These are phyloP conservation scores for Aureobasidium vineae DNA, from an alignment of 2,329 filamentous ascomycete species.

Conservation along the genomic window DNA sequence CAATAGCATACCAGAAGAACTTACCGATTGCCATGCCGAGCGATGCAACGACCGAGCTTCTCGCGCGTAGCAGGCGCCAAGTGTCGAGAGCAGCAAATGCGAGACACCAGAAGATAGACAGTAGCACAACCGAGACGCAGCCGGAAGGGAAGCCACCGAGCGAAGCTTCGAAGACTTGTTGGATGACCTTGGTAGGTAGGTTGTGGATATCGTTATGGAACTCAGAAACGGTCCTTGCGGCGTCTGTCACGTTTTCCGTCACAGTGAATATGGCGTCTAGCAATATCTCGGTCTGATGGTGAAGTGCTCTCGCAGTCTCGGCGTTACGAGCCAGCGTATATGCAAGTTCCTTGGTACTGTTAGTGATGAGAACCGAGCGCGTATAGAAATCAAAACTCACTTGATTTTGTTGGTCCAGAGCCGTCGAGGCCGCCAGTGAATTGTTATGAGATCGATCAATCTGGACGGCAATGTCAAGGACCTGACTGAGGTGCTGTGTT, in stretches of 20 bases:
- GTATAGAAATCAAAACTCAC: background rate
- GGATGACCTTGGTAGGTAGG: constrained; percentile 13
- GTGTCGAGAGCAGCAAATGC: constrained; percentile 18
- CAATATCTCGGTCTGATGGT: constrained; percentile 6
- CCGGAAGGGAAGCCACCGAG: background rate
- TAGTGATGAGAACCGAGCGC: background rate
- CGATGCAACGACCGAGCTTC: constrained; percentile 6
- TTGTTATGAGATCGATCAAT: constrained; percentile 14
- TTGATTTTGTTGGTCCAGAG: constrained; percentile 5
- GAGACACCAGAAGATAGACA: constrained; percentile 9
- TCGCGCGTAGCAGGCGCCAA: constrained; percentile 13
- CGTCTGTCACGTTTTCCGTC: constrained; percentile 21
- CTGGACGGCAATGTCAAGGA: constrained; percentile 6
- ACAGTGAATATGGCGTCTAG: constrained; percentile 6
- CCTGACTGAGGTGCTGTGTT: constrained; percentile 1
- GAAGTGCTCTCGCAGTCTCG: constrained; percentile 2
- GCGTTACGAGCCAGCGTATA: background rate
- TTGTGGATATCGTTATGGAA: constrained; percentile 20
- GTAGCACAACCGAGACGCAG: background rate
- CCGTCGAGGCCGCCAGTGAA: constrained; percentile 1
- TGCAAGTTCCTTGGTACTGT: constrained; percentile 5
- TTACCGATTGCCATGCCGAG: constrained; percentile 13
- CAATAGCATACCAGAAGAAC: background rate
- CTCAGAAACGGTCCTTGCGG: constrained; percentile 17
- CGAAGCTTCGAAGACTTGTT: constrained; percentile 15